Evolutionary conservation across 345 rosid species (phyloP).

Genomic region (Ceriops zippeliana): DNA sequence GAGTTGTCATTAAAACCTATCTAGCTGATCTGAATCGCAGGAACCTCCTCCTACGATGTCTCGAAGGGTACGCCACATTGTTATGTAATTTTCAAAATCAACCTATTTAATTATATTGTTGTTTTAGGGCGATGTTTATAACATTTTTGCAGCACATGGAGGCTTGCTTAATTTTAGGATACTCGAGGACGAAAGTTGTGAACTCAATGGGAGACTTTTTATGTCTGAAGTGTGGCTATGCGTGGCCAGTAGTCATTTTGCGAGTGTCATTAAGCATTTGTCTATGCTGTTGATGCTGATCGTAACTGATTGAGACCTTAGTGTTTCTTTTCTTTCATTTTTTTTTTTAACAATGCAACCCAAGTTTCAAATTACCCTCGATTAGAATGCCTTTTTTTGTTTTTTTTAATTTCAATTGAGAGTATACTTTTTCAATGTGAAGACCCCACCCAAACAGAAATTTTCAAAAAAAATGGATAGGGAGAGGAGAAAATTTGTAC

Average conservation of each 20-base stretch:
- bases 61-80: no score
- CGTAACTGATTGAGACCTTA: constrained; percentile 1
- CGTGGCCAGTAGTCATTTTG: background rate
- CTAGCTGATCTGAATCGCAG: no score
- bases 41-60: no score
- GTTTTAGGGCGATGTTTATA: no score
- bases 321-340: constrained; percentile 7
- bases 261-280: constrained; percentile 1
- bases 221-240: no score
- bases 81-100: no score
- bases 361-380: background rate
- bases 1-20: no score
- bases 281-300: background rate
- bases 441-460: constrained; percentile 4
- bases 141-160: no score
- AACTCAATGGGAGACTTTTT: no score
- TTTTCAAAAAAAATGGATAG: background rate
- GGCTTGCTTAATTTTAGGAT: no score
- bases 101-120: no score
- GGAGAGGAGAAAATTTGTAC: background rate
- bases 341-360: background rate
- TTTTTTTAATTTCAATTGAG: background rate
- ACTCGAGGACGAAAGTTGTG: no score
- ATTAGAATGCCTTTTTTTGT: background rate
- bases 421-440: constrained; percentile 5